phyloP scores from a whole-genome alignment of 2,329 filamentous ascomycete genomes.

The Thielaviopsis populi region DNA sequence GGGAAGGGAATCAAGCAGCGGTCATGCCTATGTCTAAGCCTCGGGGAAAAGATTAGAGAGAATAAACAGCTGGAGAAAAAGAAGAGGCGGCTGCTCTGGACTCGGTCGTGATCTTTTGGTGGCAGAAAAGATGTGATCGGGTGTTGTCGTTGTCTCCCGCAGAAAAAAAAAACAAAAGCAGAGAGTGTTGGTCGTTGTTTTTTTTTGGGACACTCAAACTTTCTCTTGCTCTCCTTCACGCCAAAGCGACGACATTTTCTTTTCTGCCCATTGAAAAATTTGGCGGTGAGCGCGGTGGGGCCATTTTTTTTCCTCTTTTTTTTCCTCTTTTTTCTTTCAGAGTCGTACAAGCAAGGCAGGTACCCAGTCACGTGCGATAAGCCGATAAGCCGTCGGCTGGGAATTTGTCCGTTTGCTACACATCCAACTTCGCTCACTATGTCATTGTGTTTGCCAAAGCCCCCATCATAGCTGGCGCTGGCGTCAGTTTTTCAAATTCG shows the following conservation, averaged over 20 bases:
- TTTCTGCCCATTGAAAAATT: slow-evolving; percentile 15
- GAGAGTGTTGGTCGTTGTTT: neutral
- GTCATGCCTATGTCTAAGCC: slow-evolving; percentile 2
- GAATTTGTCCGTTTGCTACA: neutral
- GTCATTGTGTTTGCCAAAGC: slow-evolving; percentile 2
- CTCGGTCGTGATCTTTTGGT: neutral
- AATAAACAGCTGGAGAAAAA: neutral
- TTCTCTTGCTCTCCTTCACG: neutral
- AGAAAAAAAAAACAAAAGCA: neutral
- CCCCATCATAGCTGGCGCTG: neutral
- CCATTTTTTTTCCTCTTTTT: neutral
- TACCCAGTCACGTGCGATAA: slow-evolving; percentile 4
- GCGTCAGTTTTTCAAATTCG: neutral
- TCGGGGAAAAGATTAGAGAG: neutral
- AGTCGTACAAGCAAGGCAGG: neutral
- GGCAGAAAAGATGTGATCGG: neutral
- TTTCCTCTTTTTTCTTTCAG: neutral
- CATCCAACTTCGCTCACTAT: neutral
- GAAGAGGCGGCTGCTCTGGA: neutral
- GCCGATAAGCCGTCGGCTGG: neutral
- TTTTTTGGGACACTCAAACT: neutral
- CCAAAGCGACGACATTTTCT: slow-evolving; percentile 15
- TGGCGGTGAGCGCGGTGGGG: slow-evolving; percentile 14
- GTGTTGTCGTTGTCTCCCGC: neutral
- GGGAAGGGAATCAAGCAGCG: neutral